Percentiles rank a stretch among this genome's conserved stretches.
These are phyloP conservation scores for Scortechinia acanthostroma DNA, from an alignment of 2,329 filamentous ascomycete species.

Conservation along the genomic window DNA sequence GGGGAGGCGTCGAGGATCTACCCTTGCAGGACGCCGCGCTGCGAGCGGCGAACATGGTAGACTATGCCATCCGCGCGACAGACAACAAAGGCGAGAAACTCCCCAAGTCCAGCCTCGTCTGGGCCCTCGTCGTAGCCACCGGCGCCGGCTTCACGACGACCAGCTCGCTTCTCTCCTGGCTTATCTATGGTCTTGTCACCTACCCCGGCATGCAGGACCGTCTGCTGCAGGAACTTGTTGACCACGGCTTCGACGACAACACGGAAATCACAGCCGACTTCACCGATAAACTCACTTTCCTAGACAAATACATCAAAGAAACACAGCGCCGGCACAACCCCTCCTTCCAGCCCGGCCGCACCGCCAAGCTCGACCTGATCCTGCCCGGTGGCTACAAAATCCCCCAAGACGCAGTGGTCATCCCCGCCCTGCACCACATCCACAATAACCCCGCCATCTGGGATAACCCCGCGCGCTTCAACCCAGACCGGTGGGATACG, in stretches of 20 bases:
- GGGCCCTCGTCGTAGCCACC: slow-evolving; percentile 37
- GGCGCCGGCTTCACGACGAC: slow-evolving; percentile 56
- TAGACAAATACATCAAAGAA: slow-evolving; percentile 54
- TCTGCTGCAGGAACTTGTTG: slow-evolving; percentile 48
- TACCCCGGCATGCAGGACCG: slow-evolving; percentile 48
- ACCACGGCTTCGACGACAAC: slow-evolving; percentile 31
- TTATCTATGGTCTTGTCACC: slow-evolving; percentile 40
- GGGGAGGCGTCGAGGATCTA: slow-evolving; percentile 25
- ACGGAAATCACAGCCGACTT: slow-evolving; percentile 36
- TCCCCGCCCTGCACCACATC: slow-evolving; percentile 40
- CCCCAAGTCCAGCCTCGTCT: slow-evolving; percentile 28
- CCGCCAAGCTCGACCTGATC: slow-evolving; percentile 43
- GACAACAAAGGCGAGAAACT: slow-evolving; percentile 46
- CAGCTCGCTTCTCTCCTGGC: slow-evolving; percentile 47
- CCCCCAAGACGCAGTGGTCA: slow-evolving; percentile 39
- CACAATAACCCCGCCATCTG: slow-evolving; percentile 45
- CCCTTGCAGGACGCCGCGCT: slow-evolving; percentile 38
- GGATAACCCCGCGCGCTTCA: slow-evolving; percentile 48
- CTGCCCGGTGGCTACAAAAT: slow-evolving; percentile 51
- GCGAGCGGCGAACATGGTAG: slow-evolving; percentile 32
- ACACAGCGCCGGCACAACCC: slow-evolving; percentile 52
- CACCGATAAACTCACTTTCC: slow-evolving; percentile 36
- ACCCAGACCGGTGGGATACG: slow-evolving; percentile 52
- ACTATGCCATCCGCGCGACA: slow-evolving; percentile 42
- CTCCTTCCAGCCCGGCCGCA: slow-evolving; percentile 52